Base-by-base conservation (phyloP, 345 rosid species). In the Eucalyptus erythrocorys region DNA sequence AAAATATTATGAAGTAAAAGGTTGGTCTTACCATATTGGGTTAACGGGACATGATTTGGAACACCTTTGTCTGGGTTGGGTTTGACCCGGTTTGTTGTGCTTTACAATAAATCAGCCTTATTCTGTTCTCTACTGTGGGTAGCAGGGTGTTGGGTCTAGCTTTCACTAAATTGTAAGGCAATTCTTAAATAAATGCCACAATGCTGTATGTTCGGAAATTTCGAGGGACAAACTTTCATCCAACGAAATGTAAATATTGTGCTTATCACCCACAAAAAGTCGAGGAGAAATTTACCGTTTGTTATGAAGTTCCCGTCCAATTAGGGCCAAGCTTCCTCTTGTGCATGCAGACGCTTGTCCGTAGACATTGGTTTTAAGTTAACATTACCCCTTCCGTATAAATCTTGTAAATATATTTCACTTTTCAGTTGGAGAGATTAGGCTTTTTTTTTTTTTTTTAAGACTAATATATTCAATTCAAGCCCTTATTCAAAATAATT, bases 161-260 rank as follows among this genome's bases (percentile, higher is more conserved):
- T 59, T 59, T 57, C n/a, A 59, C 0, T 59, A 3, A 26, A 5
- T 26, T 26, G 12, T 26, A 59, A 26, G 11, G 15, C 14, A 26
- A 0, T 5, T 59, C 1, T 59, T 5, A 59, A 10, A 26, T 26
- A 59, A 26, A 59, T 26, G 7, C 14, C 0, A 1, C 27, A 0
- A 27, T 59, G n/a, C 66, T 59, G 10, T 5, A 0, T 57, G 64
- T 0, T 24, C 30, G 64, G 64, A 24, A 26, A 10, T 57, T 10
- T 8, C 64, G 30, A 5, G 4, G 61, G 30, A 55, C 61, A 55
- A 24, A 55, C 27, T 57, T 24, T 57, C n/a, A 27, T 27, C 66
- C 14, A 26, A 26, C 3, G 15, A 3, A 59, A 59, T 59, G 66
- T 59, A 26, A 59, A 26, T 10, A 57, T 24, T 10, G 30, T 24